Conservation (phyloP, 495 filamentous ascomycete genomes). For the Hypoxylon subgilvum region DNA sequence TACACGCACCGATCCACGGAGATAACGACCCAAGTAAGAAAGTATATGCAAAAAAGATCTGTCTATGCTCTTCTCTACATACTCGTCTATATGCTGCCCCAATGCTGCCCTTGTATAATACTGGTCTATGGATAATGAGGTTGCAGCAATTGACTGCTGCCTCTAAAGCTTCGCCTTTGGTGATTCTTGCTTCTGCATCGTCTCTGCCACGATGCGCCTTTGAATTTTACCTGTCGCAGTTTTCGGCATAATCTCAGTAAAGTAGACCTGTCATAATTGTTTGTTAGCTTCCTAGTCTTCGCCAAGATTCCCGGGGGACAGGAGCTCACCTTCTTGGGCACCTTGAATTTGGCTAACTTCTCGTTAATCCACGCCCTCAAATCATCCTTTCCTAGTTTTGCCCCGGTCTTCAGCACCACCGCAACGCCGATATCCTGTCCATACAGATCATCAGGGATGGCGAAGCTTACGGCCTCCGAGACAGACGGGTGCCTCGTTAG, state of each 20-base stretch:
- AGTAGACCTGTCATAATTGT: slow-evolving; percentile 64
- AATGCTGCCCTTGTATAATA: too few relatives aligned
- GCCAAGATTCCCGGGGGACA: neutral
- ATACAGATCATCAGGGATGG: slow-evolving; percentile 75
- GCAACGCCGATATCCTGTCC: slow-evolving; percentile 83
- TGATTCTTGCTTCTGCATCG: slow-evolving; percentile 67
- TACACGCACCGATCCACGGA: too few relatives aligned
- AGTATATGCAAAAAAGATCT: too few relatives aligned
- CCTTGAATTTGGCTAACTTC: slow-evolving; percentile 78
- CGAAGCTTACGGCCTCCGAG: slow-evolving; percentile 80
- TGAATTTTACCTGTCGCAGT: slow-evolving; percentile 91
- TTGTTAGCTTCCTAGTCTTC: neutral
- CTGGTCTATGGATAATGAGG: neutral
- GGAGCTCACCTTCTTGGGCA: slow-evolving; percentile 74
- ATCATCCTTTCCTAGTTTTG: slow-evolving; percentile 59
- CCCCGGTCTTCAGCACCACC: slow-evolving; percentile 71
- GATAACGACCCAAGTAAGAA: too few relatives aligned
- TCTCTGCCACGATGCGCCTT: slow-evolving; percentile 77
- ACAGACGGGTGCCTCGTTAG: slow-evolving; percentile 71
- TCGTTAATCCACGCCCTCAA: slow-evolving; percentile 70
- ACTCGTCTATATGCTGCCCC: neutral
- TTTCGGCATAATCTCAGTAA: slow-evolving; percentile 81
- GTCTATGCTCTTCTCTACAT: too few relatives aligned
- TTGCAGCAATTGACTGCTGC: neutral
- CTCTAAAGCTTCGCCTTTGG: slow-evolving; percentile 50